phyloP scores from a whole-genome alignment of 2,329 filamentous ascomycete genomes.

The Pseudocercospora macadamiae region DNA sequence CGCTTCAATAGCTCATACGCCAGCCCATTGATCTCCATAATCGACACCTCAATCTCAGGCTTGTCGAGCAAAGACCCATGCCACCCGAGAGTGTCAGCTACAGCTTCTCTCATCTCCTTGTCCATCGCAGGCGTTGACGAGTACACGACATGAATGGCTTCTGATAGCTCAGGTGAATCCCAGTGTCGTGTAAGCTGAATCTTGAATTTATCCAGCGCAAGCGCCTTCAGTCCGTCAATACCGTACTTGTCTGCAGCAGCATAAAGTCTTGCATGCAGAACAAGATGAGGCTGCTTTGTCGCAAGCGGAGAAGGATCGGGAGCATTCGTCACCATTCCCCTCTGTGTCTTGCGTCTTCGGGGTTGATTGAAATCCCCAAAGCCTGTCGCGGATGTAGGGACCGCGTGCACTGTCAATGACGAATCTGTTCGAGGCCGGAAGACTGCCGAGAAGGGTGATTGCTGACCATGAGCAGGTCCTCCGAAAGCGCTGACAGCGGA shows the following conservation, averaged over 20 bases:
- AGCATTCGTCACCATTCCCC: conserved; percentile 20
- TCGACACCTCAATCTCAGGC: conserved; percentile 32
- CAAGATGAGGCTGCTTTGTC: conserved; percentile 23
- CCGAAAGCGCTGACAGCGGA: conserved; percentile 32
- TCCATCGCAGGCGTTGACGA: conserved; percentile 33
- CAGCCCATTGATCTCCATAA: conserved; percentile 35
- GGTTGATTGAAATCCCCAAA: conserved; percentile 17
- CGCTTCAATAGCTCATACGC: conserved; percentile 35
- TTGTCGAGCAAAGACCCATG: conserved; percentile 31
- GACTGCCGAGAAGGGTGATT: conserved; percentile 13
- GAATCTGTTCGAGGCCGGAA: conserved; percentile 23
- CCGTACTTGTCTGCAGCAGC: conserved; percentile 30
- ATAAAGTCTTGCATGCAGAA: conserved; percentile 33
- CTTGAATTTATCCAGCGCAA: conserved; percentile 33
- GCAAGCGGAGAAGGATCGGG: conserved; percentile 30
- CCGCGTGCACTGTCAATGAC: conserved; percentile 28
- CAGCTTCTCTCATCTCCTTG: conserved; percentile 37
- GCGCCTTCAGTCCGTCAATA: conserved; percentile 29
- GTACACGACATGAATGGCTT: conserved; percentile 35
- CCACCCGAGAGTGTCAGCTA: conserved; percentile 32
- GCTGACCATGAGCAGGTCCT: conserved; percentile 18
- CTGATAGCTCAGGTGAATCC: conserved; percentile 34
- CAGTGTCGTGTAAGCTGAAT: conserved; percentile 30
- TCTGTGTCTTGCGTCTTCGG: conserved; percentile 14
- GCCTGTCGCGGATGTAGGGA: conserved; percentile 19